Evolutionary conservation across 2,329 filamentous ascomycete species (phyloP), one percentile per base, ranked within the genome.

Genomic region (Aspergillus flavus): DNA sequence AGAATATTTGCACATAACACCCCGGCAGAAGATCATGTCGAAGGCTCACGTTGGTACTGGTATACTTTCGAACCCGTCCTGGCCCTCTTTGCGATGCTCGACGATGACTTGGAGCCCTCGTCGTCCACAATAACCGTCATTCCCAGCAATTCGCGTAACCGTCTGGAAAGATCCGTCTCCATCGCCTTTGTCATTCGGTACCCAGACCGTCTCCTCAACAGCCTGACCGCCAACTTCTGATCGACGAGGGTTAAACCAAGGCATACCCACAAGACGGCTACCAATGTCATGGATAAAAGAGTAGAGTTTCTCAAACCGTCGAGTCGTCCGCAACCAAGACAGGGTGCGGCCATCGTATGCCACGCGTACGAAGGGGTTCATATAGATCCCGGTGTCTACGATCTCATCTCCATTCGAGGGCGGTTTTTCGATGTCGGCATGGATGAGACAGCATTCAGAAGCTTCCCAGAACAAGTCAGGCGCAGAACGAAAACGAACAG

Each of bases 311-410:
- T 93, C 91, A 69, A 90, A 89, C 14, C 87, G 85, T 63, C 86
- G 85, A 6, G 86, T 85, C 32, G 88, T 76, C 2, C 81, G 78
- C 2, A 92, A 80, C 85, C 86, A 89, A 1, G 78, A 78, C 10
- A 91, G 81, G 0, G 87, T 86, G 4, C 73, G 72, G 34, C 80
- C 76, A 54, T 86, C 84, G 73, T 93, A 93, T 1, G 90, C 87
- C 5, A 91, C 89, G 21, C 91, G 86, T 50, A 93, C 85, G 71
- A 86, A 93, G 0, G 91, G 91, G 72, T 93, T 93, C 81, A 93
- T 86, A 72, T 87, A 93, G 58, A 92, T 88, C 2, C 86, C 87
- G 0, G 84, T 83, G 45, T 86, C 81, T 6, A 71, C 68, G 34
- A 75, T 73, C 14, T 76, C 72, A 48, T 77, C 71, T 5, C 69